A percentile compares a stretch with the other conserved stretches of the same genome.
These are phyloP conservation scores for Heritiera fomes DNA, from an alignment of 345 rosid genomes.

Conservation along the genomic window DNA sequence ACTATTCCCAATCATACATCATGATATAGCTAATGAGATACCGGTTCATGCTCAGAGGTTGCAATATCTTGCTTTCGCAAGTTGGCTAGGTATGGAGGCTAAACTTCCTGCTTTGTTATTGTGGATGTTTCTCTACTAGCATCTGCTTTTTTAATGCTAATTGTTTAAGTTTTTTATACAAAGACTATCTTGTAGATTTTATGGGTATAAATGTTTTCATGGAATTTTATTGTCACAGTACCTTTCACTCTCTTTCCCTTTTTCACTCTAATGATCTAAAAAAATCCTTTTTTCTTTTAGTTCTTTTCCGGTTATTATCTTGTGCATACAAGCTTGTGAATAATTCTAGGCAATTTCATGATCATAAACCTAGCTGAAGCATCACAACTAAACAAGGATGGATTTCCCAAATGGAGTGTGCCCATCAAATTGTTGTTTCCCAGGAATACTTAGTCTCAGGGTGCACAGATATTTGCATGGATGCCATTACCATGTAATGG, in stretches of 20 bases:
- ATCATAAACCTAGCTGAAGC: too few species aligned
- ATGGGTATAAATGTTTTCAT: background rate
- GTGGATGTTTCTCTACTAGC: background rate
- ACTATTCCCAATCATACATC: constrained; percentile 91
- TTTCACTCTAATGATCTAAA: background rate
- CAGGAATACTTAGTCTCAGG: background rate
- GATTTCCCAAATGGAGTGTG: background rate
- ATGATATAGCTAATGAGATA: constrained; percentile 93
- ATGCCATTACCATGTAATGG: background rate
- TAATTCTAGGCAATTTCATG: background rate
- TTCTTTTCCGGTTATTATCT: background rate
- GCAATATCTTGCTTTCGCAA: constrained; percentile 96
- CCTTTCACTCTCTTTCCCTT: background rate
- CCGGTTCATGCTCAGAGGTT: constrained; percentile 92
- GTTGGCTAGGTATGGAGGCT: constrained; percentile 81
- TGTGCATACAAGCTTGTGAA: background rate
- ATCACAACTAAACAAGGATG: too few species aligned
- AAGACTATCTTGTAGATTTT: background rate
- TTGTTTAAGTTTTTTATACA: background rate
- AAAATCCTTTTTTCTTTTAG: background rate
- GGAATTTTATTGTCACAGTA: background rate
- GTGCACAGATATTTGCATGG: background rate
- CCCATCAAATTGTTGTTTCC: background rate
- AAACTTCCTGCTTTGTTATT: background rate
- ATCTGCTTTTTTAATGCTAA: background rate